These are phyloP conservation scores for Claviceps digitariae DNA, from an alignment of 2,329 filamentous ascomycete genomes.

Conservation along the genomic window DNA sequence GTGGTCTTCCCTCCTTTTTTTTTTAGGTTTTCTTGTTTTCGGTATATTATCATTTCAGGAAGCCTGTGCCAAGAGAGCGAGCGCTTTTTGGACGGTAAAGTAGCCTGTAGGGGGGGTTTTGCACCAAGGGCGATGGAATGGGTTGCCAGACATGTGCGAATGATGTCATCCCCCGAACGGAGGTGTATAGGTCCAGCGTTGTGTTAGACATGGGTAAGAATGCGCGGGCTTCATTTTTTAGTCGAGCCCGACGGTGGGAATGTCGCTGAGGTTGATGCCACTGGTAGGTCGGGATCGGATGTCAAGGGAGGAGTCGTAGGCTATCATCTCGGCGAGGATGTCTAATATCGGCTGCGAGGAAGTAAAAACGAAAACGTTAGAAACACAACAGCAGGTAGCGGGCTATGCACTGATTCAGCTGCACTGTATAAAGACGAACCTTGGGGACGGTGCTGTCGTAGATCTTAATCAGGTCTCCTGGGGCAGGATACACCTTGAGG, in stretches of 20 bases:
- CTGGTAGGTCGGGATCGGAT: conserved; percentile 31
- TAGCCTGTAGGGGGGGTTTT: background rate
- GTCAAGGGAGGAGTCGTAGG: conserved; percentile 64
- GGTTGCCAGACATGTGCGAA: background rate
- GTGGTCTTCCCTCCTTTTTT: no score
- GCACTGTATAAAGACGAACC: conserved; percentile 31
- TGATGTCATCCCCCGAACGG: background rate
- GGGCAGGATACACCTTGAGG: conserved; percentile 94
- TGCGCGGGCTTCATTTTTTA: conserved; percentile 17
- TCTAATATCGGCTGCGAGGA: conserved; percentile 66
- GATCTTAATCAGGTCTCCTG: conserved; percentile 82
- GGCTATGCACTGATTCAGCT: no score
- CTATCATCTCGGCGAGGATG: conserved; percentile 95
- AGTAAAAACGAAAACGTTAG: background rate
- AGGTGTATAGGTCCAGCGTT: background rate
- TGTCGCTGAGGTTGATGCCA: conserved; percentile 31
- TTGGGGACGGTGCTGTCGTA: conserved; percentile 98
- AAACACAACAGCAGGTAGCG: background rate
- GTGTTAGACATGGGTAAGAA: background rate
- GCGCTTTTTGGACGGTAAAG: background rate
- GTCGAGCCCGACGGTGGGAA: conserved; percentile 41
- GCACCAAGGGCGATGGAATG: background rate
- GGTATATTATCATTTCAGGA: background rate
- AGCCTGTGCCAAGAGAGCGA: background rate
- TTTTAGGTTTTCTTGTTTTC: background rate